These are phyloP conservation scores for Penicillium diatomitis DNA, from an alignment of 495 filamentous ascomycete species.

Conservation along the genomic window DNA sequence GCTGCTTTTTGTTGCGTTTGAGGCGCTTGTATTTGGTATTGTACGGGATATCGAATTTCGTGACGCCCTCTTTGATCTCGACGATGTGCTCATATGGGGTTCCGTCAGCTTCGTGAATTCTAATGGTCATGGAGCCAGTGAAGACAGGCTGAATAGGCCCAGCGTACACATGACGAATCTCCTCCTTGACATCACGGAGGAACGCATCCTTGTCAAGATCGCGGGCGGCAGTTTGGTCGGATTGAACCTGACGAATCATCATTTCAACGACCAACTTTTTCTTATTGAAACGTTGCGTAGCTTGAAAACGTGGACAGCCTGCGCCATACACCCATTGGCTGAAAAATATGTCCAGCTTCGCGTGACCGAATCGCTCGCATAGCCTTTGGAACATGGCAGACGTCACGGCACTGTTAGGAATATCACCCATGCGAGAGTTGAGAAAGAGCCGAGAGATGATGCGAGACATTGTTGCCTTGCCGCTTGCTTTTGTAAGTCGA, in stretches of 20 bases:
- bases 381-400: constrained; percentile 64
- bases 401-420: constrained; percentile 62
- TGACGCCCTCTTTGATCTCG: constrained; percentile 76
- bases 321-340: constrained; percentile 84
- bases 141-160: constrained; percentile 68
- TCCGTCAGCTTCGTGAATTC: constrained; percentile 97
- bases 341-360: constrained; percentile 79
- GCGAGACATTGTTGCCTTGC: constrained; percentile 70
- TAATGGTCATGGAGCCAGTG: constrained; percentile 91
- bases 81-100: constrained; percentile 98
- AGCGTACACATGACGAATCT: constrained; percentile 58
- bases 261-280: constrained; percentile 95
- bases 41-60: constrained; percentile 88
- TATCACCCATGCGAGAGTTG: constrained; percentile 68
- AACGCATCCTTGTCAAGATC: constrained; percentile 60
- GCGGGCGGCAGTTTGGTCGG: constrained; percentile 37
- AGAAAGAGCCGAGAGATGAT: constrained; percentile 76
- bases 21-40: constrained; percentile 99
- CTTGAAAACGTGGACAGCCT: constrained; percentile 78
- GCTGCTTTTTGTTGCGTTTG: constrained; percentile 82
- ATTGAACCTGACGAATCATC: constrained; percentile 75
- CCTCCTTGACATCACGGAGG: constrained; percentile 73
- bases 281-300: constrained; percentile 90
- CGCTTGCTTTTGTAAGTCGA: constrained; percentile 76
- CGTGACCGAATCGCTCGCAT: constrained; percentile 81